A percentile compares a stretch with the other conserved stretches of the same genome.
These are phyloP conservation scores for Spathaspora boniae DNA, from an alignment of 805 yeast genomes.

Conservation along the genomic window DNA sequence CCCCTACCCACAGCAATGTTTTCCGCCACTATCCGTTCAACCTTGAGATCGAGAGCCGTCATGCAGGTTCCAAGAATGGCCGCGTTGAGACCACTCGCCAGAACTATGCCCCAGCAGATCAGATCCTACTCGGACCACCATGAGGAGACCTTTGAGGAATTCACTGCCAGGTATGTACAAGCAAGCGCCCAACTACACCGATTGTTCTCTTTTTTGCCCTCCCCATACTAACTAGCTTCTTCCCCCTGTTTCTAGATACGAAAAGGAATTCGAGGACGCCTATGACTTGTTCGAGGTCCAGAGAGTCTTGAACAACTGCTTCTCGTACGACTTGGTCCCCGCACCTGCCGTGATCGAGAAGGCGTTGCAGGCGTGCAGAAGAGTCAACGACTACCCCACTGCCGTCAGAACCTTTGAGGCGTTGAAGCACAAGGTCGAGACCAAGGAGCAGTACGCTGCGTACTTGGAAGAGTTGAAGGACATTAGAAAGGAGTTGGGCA, in stretches of 20 bases:
- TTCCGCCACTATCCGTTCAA: constrained; percentile 40
- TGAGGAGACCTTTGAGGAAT: constrained; percentile 93
- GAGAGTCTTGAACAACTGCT: constrained; percentile 96
- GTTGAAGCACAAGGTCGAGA: constrained; percentile 92
- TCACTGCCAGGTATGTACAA: constrained; percentile 64
- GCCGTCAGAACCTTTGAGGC: constrained; percentile 99
- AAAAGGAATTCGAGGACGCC: constrained; percentile 81
- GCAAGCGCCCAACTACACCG: no score
- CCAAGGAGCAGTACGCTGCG: constrained; percentile 89
- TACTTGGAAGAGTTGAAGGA: constrained; percentile 93
- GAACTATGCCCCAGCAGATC: constrained; percentile 18
- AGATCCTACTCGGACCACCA: constrained; percentile 83
- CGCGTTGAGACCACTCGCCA: constrained; percentile 5
- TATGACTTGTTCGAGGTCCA: constrained; percentile 49
- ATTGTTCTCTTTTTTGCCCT: no score
- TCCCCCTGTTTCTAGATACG: constrained; percentile 57
- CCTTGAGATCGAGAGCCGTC: constrained; percentile 34
- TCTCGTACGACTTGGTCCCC: constrained; percentile 97
- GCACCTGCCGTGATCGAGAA: constrained; percentile 94
- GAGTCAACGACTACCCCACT: constrained; percentile 98
- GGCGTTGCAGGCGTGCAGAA: constrained; percentile 96
- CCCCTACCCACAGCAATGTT: no score
- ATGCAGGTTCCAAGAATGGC: constrained; percentile 25
- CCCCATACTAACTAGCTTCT: constrained; percentile 19
- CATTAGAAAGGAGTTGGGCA: constrained; percentile 87